Evolutionary conservation across 129 eudicot species (phyloP).

Genomic region (Tanacetum coccineum): DNA sequence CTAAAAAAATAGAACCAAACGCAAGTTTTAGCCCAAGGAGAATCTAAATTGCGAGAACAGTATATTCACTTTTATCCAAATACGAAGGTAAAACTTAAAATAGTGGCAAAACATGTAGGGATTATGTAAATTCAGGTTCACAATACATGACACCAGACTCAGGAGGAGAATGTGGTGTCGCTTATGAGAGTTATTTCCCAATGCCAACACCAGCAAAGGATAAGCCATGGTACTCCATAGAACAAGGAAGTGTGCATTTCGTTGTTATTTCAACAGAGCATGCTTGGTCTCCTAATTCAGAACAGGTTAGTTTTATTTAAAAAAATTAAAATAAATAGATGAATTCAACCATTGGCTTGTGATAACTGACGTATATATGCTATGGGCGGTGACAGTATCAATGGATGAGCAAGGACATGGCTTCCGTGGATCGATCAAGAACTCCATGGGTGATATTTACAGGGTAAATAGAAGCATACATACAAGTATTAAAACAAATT

Average conservation of each 20-base stretch:
- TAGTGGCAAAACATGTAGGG: conserved; percentile 37
- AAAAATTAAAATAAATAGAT: not conserved
- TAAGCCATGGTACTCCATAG: conserved; percentile 95
- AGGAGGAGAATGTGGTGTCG: conserved; percentile 95
- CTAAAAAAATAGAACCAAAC: too few species aligned
- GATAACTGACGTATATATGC: not conserved
- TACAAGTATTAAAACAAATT: not conserved
- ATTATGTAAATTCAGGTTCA: conserved; percentile 62
- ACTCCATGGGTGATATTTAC: conserved; percentile 89
- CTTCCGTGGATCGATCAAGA: conserved; percentile 72
- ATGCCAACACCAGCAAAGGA: conserved; percentile 78
- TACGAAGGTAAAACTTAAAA: not conserved
- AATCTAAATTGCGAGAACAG: too few species aligned
- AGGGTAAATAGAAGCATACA: conserved; percentile 45
- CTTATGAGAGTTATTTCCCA: conserved; percentile 85
- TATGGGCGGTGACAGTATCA: conserved; percentile 39
- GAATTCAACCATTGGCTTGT: not conserved
- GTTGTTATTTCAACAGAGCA: conserved; percentile 95
- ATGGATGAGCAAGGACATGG: conserved; percentile 90
- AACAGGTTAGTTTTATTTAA: conserved; percentile 48
- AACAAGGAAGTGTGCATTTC: conserved; percentile 85
- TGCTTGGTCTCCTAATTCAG: conserved; percentile 60
- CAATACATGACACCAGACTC: conserved; percentile 81
- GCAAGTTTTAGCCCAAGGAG: too few species aligned
- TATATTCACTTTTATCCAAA: not conserved